These are phyloP conservation scores for Coemansia sp. DNA, from an alignment of 192 early-diverging fungal species.

Conservation along the genomic window DNA sequence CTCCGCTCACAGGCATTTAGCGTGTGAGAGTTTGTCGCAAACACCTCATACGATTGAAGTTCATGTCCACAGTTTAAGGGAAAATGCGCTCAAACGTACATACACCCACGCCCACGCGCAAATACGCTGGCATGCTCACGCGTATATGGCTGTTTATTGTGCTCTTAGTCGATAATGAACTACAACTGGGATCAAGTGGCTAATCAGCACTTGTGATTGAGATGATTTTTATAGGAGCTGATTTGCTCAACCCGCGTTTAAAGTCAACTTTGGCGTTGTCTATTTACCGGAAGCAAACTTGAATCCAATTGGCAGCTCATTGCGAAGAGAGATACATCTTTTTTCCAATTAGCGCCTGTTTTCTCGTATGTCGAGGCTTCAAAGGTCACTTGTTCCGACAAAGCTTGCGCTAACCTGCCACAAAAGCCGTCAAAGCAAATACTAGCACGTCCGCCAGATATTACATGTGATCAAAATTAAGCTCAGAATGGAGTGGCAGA, in stretches of 20 bases:
- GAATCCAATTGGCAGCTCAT: not conserved
- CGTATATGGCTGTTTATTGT: not conserved
- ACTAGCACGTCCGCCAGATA: not conserved
- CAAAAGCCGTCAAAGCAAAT: not conserved
- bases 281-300: not conserved
- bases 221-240: not conserved
- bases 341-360: not conserved
- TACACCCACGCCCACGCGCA: slow-evolving; percentile 6
- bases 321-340: not conserved
- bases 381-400: not conserved
- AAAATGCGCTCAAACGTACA: not conserved
- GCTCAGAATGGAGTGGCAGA: not conserved
- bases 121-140: not conserved
- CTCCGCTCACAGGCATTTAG: not conserved
- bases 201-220: not conserved
- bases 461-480: not conserved
- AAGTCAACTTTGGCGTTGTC: not conserved
- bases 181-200: not conserved
- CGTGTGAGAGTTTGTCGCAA: not conserved
- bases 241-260: not conserved
- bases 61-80: not conserved
- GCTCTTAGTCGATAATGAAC: not conserved
- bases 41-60: not conserved
- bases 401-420: not conserved
- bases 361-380: not conserved